Evolutionary conservation across 345 rosid species (phyloP).

Genomic region (Anacardium occidentale): DNA sequence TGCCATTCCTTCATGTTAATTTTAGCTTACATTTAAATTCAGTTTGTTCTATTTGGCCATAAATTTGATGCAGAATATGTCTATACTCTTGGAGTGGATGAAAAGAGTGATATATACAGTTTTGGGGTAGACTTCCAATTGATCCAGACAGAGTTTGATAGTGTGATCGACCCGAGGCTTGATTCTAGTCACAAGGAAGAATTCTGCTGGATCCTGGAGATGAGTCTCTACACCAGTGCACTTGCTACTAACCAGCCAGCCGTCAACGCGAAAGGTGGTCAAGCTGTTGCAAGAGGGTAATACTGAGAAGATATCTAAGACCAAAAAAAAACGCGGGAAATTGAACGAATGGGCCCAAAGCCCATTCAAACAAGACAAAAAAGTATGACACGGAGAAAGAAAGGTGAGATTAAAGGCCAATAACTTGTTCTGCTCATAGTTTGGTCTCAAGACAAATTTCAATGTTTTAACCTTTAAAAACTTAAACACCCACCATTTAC

Average conservation of each 20-base stretch:
- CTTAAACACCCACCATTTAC: too few species aligned
- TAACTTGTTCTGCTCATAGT: too few species aligned
- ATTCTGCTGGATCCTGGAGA: slow-evolving; percentile 57
- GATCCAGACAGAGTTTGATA: slow-evolving; percentile 57
- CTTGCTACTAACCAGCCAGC: slow-evolving; percentile 80
- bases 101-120: slow-evolving; percentile 91
- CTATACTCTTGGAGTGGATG: slow-evolving; percentile 81
- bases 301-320: slow-evolving; percentile 29
- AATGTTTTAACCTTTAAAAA: too few species aligned
- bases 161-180: slow-evolving; percentile 63
- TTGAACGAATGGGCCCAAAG: too few species aligned
- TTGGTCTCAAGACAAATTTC: too few species aligned
- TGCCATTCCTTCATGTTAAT: not conserved
- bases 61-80: slow-evolving; percentile 60
- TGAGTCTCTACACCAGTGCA: slow-evolving; percentile 67
- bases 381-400: too few species aligned
- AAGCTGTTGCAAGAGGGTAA: slow-evolving; percentile 70
- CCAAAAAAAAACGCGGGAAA: slow-evolving; percentile 37
- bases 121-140: slow-evolving; percentile 69
- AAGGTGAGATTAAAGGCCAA: too few species aligned
- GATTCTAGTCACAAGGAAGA: slow-evolving; percentile 49
- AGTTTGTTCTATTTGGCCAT: not conserved
- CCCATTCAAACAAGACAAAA: too few species aligned
- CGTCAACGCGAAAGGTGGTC: slow-evolving; percentile 88
- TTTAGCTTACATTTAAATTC: not conserved